Evolutionary conservation across 208 protist genomes (phyloP).

Genomic region (Ichthyophonus hoferi): DNA sequence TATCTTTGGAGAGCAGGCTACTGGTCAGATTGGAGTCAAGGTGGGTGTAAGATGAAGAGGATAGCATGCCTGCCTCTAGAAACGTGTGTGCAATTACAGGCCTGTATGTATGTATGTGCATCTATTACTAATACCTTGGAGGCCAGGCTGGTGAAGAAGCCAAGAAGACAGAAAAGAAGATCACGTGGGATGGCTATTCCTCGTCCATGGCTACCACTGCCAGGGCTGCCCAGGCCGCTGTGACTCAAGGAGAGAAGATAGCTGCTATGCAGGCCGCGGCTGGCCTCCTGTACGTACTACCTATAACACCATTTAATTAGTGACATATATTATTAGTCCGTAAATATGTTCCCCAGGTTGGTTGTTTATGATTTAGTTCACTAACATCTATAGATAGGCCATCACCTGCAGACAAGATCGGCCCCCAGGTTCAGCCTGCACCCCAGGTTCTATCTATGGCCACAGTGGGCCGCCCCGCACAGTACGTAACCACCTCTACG

Average conservation of each 20-base stretch:
- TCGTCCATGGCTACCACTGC: not conserved
- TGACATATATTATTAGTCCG: too few relatives aligned
- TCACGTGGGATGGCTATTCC: not conserved
- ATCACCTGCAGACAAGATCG: not conserved
- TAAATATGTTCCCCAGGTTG: too few relatives aligned
- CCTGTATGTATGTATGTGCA: not conserved
- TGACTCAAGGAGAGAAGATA: not conserved
- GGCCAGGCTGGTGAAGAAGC: too few relatives aligned
- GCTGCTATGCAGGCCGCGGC: not conserved
- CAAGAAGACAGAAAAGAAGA: not conserved
- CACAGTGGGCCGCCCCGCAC: not conserved
- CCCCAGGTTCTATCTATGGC: not conserved
- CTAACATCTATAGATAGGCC: not conserved
- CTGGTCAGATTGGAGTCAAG: not conserved
- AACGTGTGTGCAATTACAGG: not conserved
- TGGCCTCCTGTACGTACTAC: not conserved
- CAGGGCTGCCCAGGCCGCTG: not conserved
- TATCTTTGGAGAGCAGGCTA: conserved; percentile 11
- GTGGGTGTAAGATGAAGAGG: not conserved
- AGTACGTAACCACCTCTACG: too few relatives aligned
- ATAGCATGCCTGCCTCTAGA: too few relatives aligned
- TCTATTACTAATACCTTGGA: too few relatives aligned
- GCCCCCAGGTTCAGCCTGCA: not conserved
- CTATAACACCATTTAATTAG: too few relatives aligned
- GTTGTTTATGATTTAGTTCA: too few relatives aligned